Evolutionary conservation across 176 grass and related monocot species (phyloP).

Genomic region (Poa pratensis): DNA sequence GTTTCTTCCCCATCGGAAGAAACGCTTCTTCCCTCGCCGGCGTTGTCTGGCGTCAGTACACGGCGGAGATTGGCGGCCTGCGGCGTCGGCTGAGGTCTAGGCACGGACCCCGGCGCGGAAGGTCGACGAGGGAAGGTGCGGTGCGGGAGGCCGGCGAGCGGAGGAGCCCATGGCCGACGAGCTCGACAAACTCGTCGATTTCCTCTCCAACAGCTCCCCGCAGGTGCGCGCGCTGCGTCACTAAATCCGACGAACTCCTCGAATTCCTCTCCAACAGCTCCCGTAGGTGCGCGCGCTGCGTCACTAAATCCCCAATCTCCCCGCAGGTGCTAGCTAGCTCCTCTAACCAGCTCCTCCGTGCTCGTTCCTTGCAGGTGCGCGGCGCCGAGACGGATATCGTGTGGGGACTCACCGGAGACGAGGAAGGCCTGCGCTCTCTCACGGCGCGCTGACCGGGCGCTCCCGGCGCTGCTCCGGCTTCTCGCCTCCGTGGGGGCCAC

Average conservation of each 20-base stretch:
- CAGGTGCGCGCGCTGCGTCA: background rate
- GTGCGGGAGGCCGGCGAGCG: no score
- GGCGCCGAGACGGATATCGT: constrained; percentile 79
- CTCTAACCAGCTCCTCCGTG: background rate
- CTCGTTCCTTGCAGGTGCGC: constrained; percentile 55
- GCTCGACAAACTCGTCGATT: constrained; percentile 68
- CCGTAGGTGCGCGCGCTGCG: background rate
- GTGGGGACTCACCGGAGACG: constrained; percentile 71
- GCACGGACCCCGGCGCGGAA: no score
- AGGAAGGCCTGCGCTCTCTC: constrained; percentile 64
- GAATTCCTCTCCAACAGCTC: constrained; percentile 21
- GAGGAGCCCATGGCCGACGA: constrained; percentile 65
- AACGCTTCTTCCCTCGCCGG: no score
- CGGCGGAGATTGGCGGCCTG: no score
- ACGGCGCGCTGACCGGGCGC: constrained; percentile 49
- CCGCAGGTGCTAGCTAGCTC: no score
- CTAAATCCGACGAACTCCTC: constrained; percentile 81
- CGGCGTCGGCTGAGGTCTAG: no score
- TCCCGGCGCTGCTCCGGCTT: constrained; percentile 61
- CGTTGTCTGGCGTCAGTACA: no score
- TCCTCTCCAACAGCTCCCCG: constrained; percentile 7
- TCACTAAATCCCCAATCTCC: background rate
- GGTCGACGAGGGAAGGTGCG: no score
- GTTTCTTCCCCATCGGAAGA: no score
- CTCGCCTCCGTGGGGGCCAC: constrained; percentile 50